Base-by-base conservation (phyloP, 805 yeast genomes). In the Saturnispora sekii region DNA sequence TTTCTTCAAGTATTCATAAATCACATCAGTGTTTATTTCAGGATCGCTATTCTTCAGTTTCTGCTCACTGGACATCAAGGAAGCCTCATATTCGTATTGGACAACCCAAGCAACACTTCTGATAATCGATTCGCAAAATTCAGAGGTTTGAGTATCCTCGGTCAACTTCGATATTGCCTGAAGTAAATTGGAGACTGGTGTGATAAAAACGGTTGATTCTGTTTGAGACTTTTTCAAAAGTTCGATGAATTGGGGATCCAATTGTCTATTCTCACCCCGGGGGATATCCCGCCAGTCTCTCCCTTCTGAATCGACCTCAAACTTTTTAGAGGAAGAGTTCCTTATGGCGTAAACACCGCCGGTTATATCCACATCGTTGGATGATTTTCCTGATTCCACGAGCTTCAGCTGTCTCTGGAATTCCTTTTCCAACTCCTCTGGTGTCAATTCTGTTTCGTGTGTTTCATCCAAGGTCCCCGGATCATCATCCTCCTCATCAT, bases 221-320 rank as follows among this genome's bases (percentile, higher is more conserved):
- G 35, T 47, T 9, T 51, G 53, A 4, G 63, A 58, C 15, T 42
- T 30, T 29, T 55, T 47, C 15, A 63, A 40, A 11, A 58, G 44
- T 7, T 51, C 41, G 11, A 51, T 33, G 45, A 62, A 63, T 3
- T 52, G 52, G 9, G 54, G 49, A 3, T 61, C 53, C 39, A 67
- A 63, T 32, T 63, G 60, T 10, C 63, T 59, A 55, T 82, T 82
- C 1, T 65, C 66, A 3, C 77, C 84, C 41, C 87, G 63, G 3
- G 84, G 82, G 10, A 79, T 67, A 58, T 81, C 88, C 53, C 87
- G 64, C 85, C 88, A 80, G 61, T 82, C 88, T 32, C 75, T 65
- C 0, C 85, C 86, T 38, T 67, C 58, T 26, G 74, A 71, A 56
- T 79, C 85, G 57, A 76, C 73, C 40, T 74, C 77, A 33, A 74